Percentiles rank a stretch among this genome's conserved stretches.
phyloP scores from a whole-genome alignment of 371 early-diverging fungal genomes.

The Apophysomyces ossiformis region DNA sequence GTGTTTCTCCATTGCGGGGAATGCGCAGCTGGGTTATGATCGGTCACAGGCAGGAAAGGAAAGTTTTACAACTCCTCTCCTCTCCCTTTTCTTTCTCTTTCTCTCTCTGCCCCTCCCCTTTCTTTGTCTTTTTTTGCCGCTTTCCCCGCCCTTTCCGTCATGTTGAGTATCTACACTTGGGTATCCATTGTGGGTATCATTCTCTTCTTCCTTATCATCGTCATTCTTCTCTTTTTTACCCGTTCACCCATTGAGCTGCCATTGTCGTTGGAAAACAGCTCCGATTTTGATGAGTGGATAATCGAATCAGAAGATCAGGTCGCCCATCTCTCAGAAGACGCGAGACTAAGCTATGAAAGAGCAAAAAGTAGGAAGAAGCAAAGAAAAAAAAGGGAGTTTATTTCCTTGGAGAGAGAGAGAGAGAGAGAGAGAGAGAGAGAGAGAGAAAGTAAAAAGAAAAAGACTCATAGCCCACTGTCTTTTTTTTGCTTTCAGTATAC shows the following conservation, averaged over 20 bases:
- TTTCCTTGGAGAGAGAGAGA: not conserved
- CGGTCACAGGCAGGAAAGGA: not conserved
- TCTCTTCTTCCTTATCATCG: slow-evolving; percentile 37
- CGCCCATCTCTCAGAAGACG: slow-evolving; percentile 44
- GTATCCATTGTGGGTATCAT: slow-evolving; percentile 42
- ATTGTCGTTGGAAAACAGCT: slow-evolving; percentile 21
- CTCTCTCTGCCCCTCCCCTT: not conserved
- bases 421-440: too few species aligned
- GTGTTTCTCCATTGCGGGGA: not conserved
- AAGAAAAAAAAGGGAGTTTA: not conserved
- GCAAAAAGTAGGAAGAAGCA: slow-evolving; percentile 38
- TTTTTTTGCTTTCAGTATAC: not conserved
- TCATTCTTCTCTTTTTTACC: slow-evolving; percentile 46
- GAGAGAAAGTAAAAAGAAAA: too few species aligned
- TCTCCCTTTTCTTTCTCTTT: not conserved
- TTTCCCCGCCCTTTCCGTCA: slow-evolving; percentile 5
- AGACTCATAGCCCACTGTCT: too few species aligned
- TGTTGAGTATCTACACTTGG: slow-evolving; percentile 37
- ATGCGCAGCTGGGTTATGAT: not conserved
- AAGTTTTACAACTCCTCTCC: not conserved
- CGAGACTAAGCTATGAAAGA: slow-evolving; percentile 48
- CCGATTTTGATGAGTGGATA: slow-evolving; percentile 43
- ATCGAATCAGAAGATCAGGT: slow-evolving; percentile 43
- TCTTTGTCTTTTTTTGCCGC: not conserved
- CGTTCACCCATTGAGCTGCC: slow-evolving; percentile 39